Evolutionary conservation across 176 grass and related monocot genomes (phyloP), one percentile per base, ranked within the genome.

Genomic region (Ensete glaucum): DNA sequence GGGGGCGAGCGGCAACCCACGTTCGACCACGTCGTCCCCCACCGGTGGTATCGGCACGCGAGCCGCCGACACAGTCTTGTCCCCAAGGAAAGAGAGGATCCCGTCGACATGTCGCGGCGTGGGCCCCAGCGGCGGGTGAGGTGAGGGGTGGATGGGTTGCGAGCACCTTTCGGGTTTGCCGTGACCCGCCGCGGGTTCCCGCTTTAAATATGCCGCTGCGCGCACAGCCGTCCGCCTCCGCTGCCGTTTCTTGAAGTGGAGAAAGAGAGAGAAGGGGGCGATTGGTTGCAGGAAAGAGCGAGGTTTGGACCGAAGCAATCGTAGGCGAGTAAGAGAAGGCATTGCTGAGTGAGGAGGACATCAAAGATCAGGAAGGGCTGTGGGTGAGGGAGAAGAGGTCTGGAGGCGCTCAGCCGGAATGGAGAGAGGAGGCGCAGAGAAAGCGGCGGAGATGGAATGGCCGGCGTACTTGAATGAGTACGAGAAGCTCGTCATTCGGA

Each of bases 401-500:
- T 6, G 34, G 34, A 43, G 34, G 34, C 0, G 0, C 34, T 43
- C 55, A 17, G 13, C 3, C 13, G 17, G 14, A 57, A 16, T 16
- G 17, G 55, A 57, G 13, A 14, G 17, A 57, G 55, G 14, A 3
- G 10, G 3, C 4, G 3, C 17, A 19, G 13, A 20, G 57, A 19
- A 27, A 20, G n/a, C 11, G 2, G 13, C 48, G 70, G 43, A 76
- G 29, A 97, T 93, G 94, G 94, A 90, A 73, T 91, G 94, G 85
- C 85, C 77, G 11, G 53, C 81, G 67, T 77, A 66, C 77, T 80
- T 98, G 20, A 80, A 98, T 23, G 94, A 98, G 84, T 98, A 98
- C 53, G 90, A 97, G 88, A 98, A 98, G 90, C 94, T 98, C 22
- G 84, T 98, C 49, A 91, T 90, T 71, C 67, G 90, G 80, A 97